These are phyloP conservation scores for Herpetomonas tarakana DNA, from an alignment of 208 protist species.

Conservation along the genomic window DNA sequence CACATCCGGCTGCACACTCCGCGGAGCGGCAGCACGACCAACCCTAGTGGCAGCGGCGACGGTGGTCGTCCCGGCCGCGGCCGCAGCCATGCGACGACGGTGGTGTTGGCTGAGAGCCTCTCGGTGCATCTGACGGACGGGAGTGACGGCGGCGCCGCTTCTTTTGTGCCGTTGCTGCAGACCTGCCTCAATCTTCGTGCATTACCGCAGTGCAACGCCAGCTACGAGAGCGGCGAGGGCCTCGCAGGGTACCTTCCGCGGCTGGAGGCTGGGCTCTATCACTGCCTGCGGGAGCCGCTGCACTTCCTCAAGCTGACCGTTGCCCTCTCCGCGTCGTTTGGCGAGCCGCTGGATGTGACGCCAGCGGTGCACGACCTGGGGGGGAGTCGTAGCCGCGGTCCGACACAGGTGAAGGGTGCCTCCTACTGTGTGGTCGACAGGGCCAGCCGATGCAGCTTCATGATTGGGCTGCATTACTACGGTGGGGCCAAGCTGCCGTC, in stretches of 20 bases:
- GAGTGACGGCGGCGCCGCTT: background rate
- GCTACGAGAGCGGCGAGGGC: conserved; percentile 6
- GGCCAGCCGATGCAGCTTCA: conserved; percentile 31
- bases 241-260: conserved; percentile 37
- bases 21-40: background rate
- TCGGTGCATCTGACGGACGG: conserved; percentile 19
- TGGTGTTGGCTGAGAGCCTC: conserved; percentile 23
- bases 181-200: conserved; percentile 24
- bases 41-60: background rate
- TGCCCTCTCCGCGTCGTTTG: conserved; percentile 28
- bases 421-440: conserved; percentile 39
- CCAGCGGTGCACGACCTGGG: conserved; percentile 7
- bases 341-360: conserved; percentile 31
- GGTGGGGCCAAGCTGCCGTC: conserved; percentile 31
- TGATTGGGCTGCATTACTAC: conserved; percentile 41
- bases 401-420: conserved; percentile 17
- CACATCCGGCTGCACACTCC: conserved; percentile 11
- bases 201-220: conserved; percentile 23
- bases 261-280: conserved; percentile 30
- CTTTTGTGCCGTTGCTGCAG: conserved; percentile 25
- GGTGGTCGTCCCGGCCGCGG: too few relatives aligned
- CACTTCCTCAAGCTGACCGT: conserved; percentile 41
- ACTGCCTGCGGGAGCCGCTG: conserved; percentile 31
- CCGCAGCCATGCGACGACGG: background rate
- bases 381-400: background rate